Evolutionary conservation across 805 yeast genomes (phyloP), one percentile per base, ranked within the genome.

Genomic region (Candida gorgasii): DNA sequence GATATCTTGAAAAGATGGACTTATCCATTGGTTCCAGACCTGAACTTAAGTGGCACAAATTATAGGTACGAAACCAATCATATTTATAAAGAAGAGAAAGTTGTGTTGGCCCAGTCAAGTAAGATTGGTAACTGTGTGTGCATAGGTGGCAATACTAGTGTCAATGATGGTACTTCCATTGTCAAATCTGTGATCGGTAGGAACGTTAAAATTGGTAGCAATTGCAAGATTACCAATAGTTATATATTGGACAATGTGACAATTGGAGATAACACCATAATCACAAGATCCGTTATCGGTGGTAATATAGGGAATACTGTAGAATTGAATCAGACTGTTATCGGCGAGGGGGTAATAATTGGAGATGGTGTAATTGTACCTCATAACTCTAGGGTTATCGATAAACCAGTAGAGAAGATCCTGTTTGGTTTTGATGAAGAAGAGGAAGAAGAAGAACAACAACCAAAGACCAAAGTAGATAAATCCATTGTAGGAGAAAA

Each of bases 41-140:
- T 89, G 42, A 90, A 92, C 61, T 67, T 86, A 51, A 64, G 82
- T 41, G 81, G 76, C 53, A 89, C 86, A 56, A 76, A 87, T 1
- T 93, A 87, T 59, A 67, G 82, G 2, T 89, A 89, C 62, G 95
- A 85, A 54, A 76, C 84, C 39, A 85, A 87, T 41, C 95, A 93
- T 62, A 79, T 92, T 40, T 93, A 93, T 63, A 89, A 89, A 63
- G 97, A 90, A 58, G 78, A 80, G 28, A 85, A 83, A 51, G 92
- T 92, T n/a, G 81, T 89, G 7, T 73, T 92, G 50, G 96, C 97
- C 0, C 97, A 92, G 58, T 84, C 93, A n/a, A 89, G 97, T 67
- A 80, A 80, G 50, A 80, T 93, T 46, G 87, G 86, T 14, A 78
- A 82, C 42, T 75, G 87, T 50, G 86, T 95, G 1, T 86, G 89